Conservation (phyloP, 345 rosid species). For the Lagerstroemia speciosa region DNA sequence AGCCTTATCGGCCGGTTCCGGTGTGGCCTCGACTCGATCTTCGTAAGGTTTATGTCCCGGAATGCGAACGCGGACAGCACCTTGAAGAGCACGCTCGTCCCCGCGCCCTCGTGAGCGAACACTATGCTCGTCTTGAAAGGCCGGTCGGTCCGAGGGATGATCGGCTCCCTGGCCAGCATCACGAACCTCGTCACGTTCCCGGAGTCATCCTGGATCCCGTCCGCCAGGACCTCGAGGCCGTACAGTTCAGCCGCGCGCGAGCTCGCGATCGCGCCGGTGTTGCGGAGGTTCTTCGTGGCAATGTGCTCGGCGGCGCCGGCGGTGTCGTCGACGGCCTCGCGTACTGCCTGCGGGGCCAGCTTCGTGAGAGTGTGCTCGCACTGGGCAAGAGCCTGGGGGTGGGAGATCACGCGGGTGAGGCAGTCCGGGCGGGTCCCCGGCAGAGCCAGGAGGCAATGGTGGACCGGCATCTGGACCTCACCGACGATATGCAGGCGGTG, state of each 20-base stretch:
- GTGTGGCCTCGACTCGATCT: constrained; percentile 97
- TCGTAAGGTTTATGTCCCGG: constrained; percentile 77
- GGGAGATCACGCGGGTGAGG: constrained; percentile 82
- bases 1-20: constrained; percentile 65
- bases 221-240: constrained; percentile 63
- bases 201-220: constrained; percentile 87
- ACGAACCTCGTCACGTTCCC: constrained; percentile 92
- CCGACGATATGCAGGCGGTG: constrained; percentile 98
- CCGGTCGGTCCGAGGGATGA: constrained; percentile 84
- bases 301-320: constrained; percentile 95
- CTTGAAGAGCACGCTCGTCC: constrained; percentile 86
- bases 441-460: constrained; percentile 88
- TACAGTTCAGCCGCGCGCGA: constrained; percentile 90
- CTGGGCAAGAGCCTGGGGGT: constrained; percentile 93
- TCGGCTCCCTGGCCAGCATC: constrained; percentile 94
- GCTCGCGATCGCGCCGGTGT: constrained; percentile 90
- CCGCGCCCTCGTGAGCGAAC: constrained; percentile 76
- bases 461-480: constrained; percentile 87
- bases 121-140: constrained; percentile 98
- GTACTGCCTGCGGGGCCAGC: constrained; percentile 66
- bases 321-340: constrained; percentile 89
- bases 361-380: constrained; percentile 78
- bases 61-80: constrained; percentile 91
- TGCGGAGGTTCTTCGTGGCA: constrained; percentile 50
- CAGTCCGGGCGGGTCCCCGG: constrained; percentile 78